Base-by-base conservation (phyloP, 345 rosid species). In the Clarkia xantiana region DNA sequence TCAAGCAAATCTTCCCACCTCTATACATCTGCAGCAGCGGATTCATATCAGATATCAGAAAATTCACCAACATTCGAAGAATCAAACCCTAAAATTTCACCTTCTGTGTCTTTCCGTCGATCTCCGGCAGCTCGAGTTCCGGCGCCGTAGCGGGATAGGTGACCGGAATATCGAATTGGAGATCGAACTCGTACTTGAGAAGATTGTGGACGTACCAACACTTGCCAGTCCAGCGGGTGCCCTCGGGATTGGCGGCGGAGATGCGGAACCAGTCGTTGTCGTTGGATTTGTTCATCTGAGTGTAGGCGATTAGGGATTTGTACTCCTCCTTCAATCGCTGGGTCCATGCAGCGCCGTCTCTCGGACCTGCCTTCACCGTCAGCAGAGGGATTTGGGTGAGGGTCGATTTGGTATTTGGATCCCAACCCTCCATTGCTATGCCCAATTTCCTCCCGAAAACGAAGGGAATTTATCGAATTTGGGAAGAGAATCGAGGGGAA, bases 181-280 rank as follows among this genome's bases (percentile, higher is more conserved):
- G 95, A 69, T 86, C 91, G 57, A 90, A 90, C 60, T 86, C 95
- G 64, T 90, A 90, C 68, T 90, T 90, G 66, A 90, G 86, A 52
- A 90, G 88, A 58, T 90, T 90, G 66, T 90, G 95, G 54, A 90
- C 88, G 60, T 90, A 90, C 97, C 97, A 86, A 66, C 97, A 86
- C 77, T 90, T 90, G 29, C 97, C 95, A 10, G 86, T 78, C 97
- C 97, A 90, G 15, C 94, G 94, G 0, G 97, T 86, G 10, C 97
- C 95, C 48, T 90, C 84, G 4, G 88, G 77, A 66, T 90, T 86
- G 53, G 95, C 71, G 0, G 97, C 94, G 40, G 91, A 72, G 77
- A 90, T 90, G 44, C 91, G 88, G 68, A 90, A 90, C 97, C 97
- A 90, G 68, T 90, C 95, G 58, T 86, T 90, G 61, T 90, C 97